These are phyloP conservation scores for Purshia tridentata DNA, from an alignment of 306 rosid species.

Conservation along the genomic window DNA sequence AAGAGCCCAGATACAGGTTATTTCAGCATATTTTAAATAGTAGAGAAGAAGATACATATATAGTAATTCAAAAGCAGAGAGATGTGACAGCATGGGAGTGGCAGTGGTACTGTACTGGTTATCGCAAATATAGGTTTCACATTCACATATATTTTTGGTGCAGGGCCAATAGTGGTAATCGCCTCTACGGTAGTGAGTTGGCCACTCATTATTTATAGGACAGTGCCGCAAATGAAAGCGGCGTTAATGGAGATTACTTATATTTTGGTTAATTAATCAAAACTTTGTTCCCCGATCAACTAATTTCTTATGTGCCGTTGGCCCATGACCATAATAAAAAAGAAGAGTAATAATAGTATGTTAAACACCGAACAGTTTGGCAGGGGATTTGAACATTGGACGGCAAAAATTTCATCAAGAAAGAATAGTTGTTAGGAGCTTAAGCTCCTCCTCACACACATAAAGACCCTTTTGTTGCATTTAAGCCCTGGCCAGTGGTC, in stretches of 20 bases:
- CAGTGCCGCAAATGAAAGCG: slow-evolving; percentile 34
- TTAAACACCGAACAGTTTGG: slow-evolving; percentile 7
- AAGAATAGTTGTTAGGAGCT: neutral
- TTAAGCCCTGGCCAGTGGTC: slow-evolving; percentile 11
- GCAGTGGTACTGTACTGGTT: no score
- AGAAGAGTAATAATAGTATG: neutral
- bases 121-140: no score
- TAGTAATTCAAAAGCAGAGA: no score
- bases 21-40: no score
- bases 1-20: no score
- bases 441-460: neutral
- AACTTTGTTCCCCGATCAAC: neutral
- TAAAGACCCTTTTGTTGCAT: neutral
- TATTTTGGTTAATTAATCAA: neutral
- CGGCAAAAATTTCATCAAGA: slow-evolving; percentile 30
- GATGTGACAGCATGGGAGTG: no score
- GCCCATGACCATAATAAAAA: neutral
- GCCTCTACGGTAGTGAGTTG: neutral
- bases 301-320: slow-evolving; percentile 7
- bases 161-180: no score
- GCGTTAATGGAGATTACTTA: slow-evolving; percentile 28
- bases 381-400: slow-evolving; percentile 20
- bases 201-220: slow-evolving; percentile 16
- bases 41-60: no score
- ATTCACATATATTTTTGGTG: no score